Base-by-base conservation (phyloP, 495 filamentous ascomycete species). In the Penicillium lividum region DNA sequence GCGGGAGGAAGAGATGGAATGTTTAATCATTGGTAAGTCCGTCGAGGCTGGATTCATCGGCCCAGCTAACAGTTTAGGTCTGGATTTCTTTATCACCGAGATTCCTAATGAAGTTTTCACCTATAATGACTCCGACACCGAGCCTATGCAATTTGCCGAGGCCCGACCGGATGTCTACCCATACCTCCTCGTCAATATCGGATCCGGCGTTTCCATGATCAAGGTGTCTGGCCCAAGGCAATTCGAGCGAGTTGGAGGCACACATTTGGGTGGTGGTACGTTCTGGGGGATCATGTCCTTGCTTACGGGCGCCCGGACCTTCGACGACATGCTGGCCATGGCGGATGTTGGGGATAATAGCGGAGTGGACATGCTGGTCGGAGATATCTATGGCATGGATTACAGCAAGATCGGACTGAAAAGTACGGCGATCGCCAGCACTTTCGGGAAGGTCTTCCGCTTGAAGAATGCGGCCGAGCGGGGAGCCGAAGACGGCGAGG, bases 11-110 rank as follows among this genome's bases (percentile, higher is more conserved):
- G 94, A 98, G 73, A 98, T 98, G 95, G 91, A 97, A 73, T 98
- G 94, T 72, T 76, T 98, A 51, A 98, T 98, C 63, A 94, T 92
- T 53, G 93, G 91, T 91, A 72, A 46, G 51, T 46, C 31, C 22
- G 45, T 36, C 38, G 11, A 16, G 38, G 38, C 13, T 13, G 38
- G 13, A 27, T 31, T 45, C 53, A 27, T 29, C 27, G 33, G 40
- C 5, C 43, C 50, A 44, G 7, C 30, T 46, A n/a, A 64, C 62
- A 61, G 38, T 58, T 50, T 53, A 91, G 90, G 93, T 25, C 86
- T 98, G 33, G 95, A 98, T 73, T 98, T 98, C 77, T 98, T 98
- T 79, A 97, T 98, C 63, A 96, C 88, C 56, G 92, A 98, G 66
- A 98, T 98, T 61, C 95, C 94, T 50, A 82, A 86, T 64, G 94